Conservation (phyloP, 441 rosid genomes). For the Daphne laureola region DNA sequence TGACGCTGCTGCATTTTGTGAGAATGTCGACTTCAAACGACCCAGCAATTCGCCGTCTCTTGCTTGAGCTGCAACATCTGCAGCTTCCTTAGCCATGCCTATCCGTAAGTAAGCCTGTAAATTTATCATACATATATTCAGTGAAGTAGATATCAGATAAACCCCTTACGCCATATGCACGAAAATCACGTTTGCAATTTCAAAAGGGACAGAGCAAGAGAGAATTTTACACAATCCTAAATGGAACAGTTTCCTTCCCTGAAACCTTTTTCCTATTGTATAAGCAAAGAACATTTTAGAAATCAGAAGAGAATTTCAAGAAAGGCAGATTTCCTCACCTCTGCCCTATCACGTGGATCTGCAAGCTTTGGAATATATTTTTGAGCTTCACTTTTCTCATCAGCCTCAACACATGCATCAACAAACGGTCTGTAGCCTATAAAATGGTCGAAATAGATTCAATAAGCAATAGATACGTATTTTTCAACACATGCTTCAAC, state of each 20-base stretch:
- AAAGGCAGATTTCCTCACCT: slow-evolving; percentile 31
- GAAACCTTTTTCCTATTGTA: too few species aligned
- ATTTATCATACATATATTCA: neutral
- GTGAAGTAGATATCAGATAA: too few species aligned
- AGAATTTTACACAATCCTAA: too few species aligned
- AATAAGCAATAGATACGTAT: neutral
- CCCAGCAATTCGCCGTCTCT: slow-evolving; percentile 94
- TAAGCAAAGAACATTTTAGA: too few species aligned
- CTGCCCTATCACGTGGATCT: slow-evolving; percentile 89
- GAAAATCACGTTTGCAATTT: too few species aligned
- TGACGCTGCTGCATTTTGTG: slow-evolving; percentile 79
- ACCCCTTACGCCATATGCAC: too few species aligned
- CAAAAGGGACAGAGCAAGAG: too few species aligned
- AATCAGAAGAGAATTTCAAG: too few species aligned
- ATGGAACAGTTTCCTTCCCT: too few species aligned
- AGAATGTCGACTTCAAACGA: slow-evolving; percentile 68
- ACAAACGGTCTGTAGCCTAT: slow-evolving; percentile 91
- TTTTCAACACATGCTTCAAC: too few species aligned
- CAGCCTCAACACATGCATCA: slow-evolving; percentile 91
- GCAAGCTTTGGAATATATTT: slow-evolving; percentile 88
- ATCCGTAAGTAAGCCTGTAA: slow-evolving; percentile 82
- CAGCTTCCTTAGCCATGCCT: slow-evolving; percentile 99
- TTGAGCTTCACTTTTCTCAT: slow-evolving; percentile 86
- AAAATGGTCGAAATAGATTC: slow-evolving; percentile 10
- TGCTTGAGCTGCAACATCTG: slow-evolving; percentile 94